Evolutionary conservation across 345 rosid species (phyloP).

Genomic region (Arabis hirsuta): DNA sequence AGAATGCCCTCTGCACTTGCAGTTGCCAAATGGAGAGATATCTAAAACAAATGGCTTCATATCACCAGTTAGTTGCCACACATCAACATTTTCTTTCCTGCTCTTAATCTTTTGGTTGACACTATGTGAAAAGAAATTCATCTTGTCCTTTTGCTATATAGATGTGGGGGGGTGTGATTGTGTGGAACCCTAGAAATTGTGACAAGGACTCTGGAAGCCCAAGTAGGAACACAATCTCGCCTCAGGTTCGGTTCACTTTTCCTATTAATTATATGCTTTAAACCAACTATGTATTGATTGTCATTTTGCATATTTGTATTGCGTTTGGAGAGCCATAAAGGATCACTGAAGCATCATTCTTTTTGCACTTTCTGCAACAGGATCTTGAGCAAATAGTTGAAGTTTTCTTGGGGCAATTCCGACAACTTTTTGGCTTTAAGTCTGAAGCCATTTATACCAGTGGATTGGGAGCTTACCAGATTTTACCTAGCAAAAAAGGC

Average conservation of each 20-base stretch:
- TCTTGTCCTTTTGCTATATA: conserved; percentile 39
- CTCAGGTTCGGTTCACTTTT: conserved; percentile 56
- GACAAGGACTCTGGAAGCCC: conserved; percentile 50
- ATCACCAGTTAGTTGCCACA: conserved; percentile 77
- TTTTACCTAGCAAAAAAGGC: conserved; percentile 79
- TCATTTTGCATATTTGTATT: not conserved
- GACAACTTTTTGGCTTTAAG: conserved; percentile 85
- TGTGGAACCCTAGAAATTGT: conserved; percentile 78
- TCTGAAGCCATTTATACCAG: conserved; percentile 61
- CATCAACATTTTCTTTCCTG: conserved; percentile 27
- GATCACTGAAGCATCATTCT: conserved; percentile 18
- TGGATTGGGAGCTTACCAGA: conserved; percentile 60
- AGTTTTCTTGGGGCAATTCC: conserved; percentile 89
- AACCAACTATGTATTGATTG: not conserved
- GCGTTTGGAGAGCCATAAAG: conserved; percentile 20
- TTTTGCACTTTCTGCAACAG: conserved; percentile 54
- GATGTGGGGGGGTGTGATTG: conserved; percentile 99
- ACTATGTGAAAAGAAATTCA: not conserved
- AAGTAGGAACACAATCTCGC: conserved; percentile 52
- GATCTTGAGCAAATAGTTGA: conserved; percentile 76
- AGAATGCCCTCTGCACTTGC: conserved; percentile 87
- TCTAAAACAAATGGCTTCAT: conserved; percentile 90
- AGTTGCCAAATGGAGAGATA: conserved; percentile 82
- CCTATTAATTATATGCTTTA: conserved; percentile 1
- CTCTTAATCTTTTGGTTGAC: conserved; percentile 19